phyloP scores from a whole-genome alignment of 208 protist species.

The Phytomonas sp. region DNA sequence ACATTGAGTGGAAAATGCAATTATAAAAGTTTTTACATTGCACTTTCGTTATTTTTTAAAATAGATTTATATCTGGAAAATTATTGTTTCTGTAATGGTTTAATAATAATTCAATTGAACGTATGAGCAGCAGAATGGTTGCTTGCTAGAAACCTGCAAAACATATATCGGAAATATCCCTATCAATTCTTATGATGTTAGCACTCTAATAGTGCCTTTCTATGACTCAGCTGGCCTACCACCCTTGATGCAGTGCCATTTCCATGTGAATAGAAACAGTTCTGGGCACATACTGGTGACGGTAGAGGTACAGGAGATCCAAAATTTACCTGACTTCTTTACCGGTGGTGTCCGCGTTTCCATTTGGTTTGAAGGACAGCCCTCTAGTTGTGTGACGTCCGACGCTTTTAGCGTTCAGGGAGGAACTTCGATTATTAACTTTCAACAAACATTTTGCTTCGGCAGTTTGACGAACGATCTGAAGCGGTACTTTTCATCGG shows the following conservation, averaged over 20 bases:
- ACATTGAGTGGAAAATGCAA: not conserved
- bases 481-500: slow-evolving; percentile 22
- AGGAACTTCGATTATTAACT: slow-evolving; percentile 40
- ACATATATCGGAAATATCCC: slow-evolving; percentile 25
- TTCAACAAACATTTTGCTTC: slow-evolving; percentile 41
- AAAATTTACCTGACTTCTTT: slow-evolving; percentile 38
- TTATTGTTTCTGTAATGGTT: slow-evolving; percentile 10
- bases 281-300: slow-evolving; percentile 24
- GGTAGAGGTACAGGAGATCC: slow-evolving; percentile 30
- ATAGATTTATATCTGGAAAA: slow-evolving; percentile 4
- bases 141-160: slow-evolving; percentile 46
- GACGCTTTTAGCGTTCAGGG: slow-evolving; percentile 23
- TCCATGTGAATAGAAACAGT: slow-evolving; percentile 22
- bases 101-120: slow-evolving; percentile 5
- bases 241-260: slow-evolving; percentile 31
- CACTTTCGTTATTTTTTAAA: slow-evolving; percentile 8
- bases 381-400: slow-evolving; percentile 22
- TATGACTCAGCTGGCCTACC: slow-evolving; percentile 33
- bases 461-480: slow-evolving; percentile 29
- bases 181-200: slow-evolving; percentile 28
- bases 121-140: slow-evolving; percentile 5
- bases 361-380: slow-evolving; percentile 44
- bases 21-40: slow-evolving; percentile 9
- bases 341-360: slow-evolving; percentile 31
- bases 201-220: slow-evolving; percentile 33